Percentiles rank a stretch among this genome's conserved stretches.
Conservation (phyloP, 176 grass and related monocot genomes). For the Zizania latifolia region DNA sequence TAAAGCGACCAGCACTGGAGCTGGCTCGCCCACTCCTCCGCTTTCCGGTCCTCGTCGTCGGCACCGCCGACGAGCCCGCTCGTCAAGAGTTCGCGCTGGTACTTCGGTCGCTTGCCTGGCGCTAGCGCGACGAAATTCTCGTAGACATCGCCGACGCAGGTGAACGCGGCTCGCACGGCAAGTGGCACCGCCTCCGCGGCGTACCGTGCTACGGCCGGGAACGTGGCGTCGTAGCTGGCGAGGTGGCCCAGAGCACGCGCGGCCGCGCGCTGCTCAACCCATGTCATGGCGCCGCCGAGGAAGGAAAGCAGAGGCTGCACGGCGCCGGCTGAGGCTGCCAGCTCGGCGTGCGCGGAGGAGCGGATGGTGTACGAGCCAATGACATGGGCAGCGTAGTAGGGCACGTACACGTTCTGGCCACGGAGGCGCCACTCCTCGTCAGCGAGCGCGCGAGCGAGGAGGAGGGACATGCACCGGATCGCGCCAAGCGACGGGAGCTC, state of each 20-base stretch:
- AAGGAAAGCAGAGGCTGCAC: conserved; percentile 47
- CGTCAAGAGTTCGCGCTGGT: conserved; percentile 67
- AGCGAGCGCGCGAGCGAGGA: conserved; percentile 53
- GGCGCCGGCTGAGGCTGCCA: conserved; percentile 58
- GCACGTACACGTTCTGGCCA: conserved; percentile 54
- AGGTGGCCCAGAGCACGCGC: conserved; percentile 77
- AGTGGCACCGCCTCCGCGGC: conserved; percentile 59
- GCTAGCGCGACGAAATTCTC: conserved; percentile 33
- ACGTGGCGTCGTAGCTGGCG: conserved; percentile 85
- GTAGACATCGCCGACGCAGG: conserved; percentile 58
- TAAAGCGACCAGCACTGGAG: conserved; percentile 98
- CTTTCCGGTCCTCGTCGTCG: conserved; percentile 68
- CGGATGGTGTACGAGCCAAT: conserved; percentile 87
- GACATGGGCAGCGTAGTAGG: conserved; percentile 83
- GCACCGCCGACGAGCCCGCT: conserved; percentile 36
- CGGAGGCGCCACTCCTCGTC: conserved; percentile 45
- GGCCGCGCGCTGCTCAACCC: conserved; percentile 83
- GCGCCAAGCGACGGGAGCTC: conserved; percentile 77
- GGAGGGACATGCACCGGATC: conserved; percentile 84
- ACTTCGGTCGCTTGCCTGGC: conserved; percentile 42
- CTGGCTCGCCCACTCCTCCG: conserved; percentile 96
- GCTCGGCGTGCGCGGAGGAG: conserved; percentile 49
- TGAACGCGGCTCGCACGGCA: conserved; percentile 41
- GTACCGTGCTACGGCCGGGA: conserved; percentile 46
- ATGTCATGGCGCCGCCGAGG: conserved; percentile 63